Conservation (phyloP, 495 filamentous ascomycete genomes). For the Annulohypoxylon nitens region DNA sequence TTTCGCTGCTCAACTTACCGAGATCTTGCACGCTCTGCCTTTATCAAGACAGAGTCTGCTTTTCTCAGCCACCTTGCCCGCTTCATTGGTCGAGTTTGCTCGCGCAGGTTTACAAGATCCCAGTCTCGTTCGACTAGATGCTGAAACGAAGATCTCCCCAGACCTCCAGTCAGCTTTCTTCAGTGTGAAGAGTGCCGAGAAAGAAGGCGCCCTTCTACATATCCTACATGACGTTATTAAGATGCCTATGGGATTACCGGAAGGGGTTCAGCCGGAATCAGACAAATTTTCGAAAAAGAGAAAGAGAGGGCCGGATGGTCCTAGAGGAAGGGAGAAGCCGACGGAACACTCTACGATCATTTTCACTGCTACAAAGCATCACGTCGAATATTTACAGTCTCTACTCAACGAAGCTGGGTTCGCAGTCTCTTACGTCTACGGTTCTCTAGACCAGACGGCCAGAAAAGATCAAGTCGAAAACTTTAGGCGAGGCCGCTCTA, state of each 20-base stretch:
- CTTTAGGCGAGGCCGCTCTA: conserved; percentile 84
- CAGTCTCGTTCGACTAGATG: conserved; percentile 85
- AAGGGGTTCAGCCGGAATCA: conserved; percentile 59
- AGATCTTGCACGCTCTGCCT: conserved; percentile 92
- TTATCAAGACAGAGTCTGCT: conserved; percentile 87
- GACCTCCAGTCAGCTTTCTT: conserved; percentile 96
- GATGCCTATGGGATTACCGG: conserved; percentile 83
- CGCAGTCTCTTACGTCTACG: conserved; percentile 91
- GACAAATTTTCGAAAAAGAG: conserved; percentile 72
- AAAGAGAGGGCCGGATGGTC: conserved; percentile 69
- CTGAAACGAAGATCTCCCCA: conserved; percentile 94
- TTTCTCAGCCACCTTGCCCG: conserved; percentile 94
- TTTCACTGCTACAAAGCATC: conserved; percentile 95
- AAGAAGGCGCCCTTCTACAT: conserved; percentile 91
- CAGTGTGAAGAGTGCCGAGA: conserved; percentile 88
- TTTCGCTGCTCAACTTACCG: conserved; percentile 90
- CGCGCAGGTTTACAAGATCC: conserved; percentile 93
- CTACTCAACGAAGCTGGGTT: conserved; percentile 82
- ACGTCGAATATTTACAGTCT: conserved; percentile 91
- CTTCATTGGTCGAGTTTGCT: conserved; percentile 94
- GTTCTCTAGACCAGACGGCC: conserved; percentile 91
- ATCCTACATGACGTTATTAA: conserved; percentile 92
- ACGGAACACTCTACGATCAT: conserved; percentile 90
- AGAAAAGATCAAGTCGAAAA: conserved; percentile 90
- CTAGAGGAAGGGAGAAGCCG: conserved; percentile 67